Evolutionary conservation across 441 rosid genomes (phyloP).

Genomic region (Pelargonium citronellum): DNA sequence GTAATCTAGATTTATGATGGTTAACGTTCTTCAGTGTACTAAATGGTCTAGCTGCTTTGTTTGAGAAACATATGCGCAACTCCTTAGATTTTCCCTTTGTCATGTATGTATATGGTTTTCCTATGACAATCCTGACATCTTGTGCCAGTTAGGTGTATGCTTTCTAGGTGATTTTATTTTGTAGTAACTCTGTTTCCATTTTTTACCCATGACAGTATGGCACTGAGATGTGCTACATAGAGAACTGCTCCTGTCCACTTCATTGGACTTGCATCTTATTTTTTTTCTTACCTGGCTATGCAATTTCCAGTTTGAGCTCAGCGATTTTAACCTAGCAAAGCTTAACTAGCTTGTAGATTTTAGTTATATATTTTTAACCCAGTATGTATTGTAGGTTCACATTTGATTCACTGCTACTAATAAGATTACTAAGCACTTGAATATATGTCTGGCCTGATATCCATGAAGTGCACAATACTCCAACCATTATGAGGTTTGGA

Average conservation of each 20-base stretch:
- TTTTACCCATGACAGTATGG: background rate
- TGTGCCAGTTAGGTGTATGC: background rate
- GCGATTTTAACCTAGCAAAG: background rate
- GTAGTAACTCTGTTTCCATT: conserved; percentile 7
- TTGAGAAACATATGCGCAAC: conserved; percentile 8
- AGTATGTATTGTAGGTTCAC: background rate
- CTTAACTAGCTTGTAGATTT: background rate
- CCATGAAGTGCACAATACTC: background rate
- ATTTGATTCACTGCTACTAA: conserved; percentile 2
- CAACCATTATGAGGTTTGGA: background rate
- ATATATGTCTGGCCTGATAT: background rate
- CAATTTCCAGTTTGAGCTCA: background rate
- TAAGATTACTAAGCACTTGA: background rate
- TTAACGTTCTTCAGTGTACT: background rate
- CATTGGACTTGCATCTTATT: background rate
- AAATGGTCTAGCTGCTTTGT: background rate
- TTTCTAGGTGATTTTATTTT: background rate
- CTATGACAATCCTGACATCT: background rate
- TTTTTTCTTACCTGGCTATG: conserved; percentile 3
- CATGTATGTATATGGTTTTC: background rate
- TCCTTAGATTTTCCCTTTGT: background rate
- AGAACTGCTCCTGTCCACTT: background rate
- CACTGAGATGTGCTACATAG: background rate
- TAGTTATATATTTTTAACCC: background rate
- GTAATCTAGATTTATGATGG: background rate